Evolutionary conservation across 2,329 filamentous ascomycete species (phyloP), one percentile per base, ranked within the genome.

Genomic region (Fusarium compactum): DNA sequence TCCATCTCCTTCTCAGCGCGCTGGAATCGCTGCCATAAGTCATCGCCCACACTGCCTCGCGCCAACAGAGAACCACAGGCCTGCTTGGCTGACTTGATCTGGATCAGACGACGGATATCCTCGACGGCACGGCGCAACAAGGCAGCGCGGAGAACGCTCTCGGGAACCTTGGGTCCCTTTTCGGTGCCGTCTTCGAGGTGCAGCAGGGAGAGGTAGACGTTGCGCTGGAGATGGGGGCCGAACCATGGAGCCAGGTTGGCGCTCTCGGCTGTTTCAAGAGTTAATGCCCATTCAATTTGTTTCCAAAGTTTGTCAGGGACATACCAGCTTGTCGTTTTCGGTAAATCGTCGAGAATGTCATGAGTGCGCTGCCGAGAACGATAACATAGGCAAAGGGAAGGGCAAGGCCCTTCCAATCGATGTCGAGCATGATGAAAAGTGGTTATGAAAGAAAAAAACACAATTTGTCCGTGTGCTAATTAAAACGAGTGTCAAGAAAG

Each of bases 1-100:
- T 99, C 95, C 85, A 98, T 97, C 82, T 99, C 96, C 84, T 97
- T 95, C 87, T 99, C 96, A 1, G 95, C 96, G 53, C 94, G 88
- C 81, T 91, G 82, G 81, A 98, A 97, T 41, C 95, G 87, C 84
- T 98, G 93, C 92, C 94, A 97, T 73, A 99, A 82, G 80, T 99
- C 96, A 79, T 99, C 96, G 16, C 96, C 95, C 3, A 99, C 94
- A 77, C 94, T 97, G 51, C 96, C 96, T 69, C 94, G 87, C 82
- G 97, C 94, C 74, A 98, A 82, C 72, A 99, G 84, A 25, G 90
- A 88, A 77, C 92, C 91, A 77, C 97, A 89, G 10, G 96, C 94
- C 76, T 93, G 92, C 85, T 98, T 99, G 74, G 94, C 92, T 61
- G 89, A 92, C 77, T 95, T 90, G 77, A 99, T 89, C 79, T 96